A percentile compares a stretch with the other conserved stretches of the same genome.
These are phyloP conservation scores for Candida sakaeoensis DNA, from an alignment of 805 yeast genomes.

Conservation along the genomic window DNA sequence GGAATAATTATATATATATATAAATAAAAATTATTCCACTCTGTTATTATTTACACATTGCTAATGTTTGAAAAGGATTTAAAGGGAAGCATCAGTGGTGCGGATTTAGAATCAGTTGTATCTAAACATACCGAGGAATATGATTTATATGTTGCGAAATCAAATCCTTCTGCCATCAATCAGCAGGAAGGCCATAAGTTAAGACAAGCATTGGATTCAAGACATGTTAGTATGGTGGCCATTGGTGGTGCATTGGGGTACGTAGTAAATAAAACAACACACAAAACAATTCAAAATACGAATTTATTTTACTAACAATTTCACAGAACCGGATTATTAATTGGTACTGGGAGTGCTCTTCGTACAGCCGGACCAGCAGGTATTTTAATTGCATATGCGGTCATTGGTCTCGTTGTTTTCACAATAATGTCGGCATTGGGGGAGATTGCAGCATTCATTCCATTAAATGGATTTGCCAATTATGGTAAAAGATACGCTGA, in stretches of 20 bases:
- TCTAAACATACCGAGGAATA: conserved; percentile 47
- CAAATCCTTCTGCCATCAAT: conserved; percentile 35
- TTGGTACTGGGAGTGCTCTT: conserved; percentile 72
- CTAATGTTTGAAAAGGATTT: conserved; percentile 6
- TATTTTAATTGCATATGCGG: conserved; percentile 59
- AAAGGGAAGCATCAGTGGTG: conserved; percentile 9
- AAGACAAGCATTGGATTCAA: conserved; percentile 44
- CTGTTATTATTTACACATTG: neutral
- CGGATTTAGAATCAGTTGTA: conserved; percentile 28
- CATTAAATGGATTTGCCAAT: conserved; percentile 65
- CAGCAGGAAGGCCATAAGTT: conserved; percentile 44
- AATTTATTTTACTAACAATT: neutral
- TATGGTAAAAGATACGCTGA: conserved; percentile 63
- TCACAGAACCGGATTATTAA: conserved; percentile 59
- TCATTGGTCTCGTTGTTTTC: conserved; percentile 69
- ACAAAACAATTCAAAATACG: no score
- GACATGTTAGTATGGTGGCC: conserved; percentile 71
- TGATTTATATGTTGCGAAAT: conserved; percentile 42
- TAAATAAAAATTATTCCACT: neutral
- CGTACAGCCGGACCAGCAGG: conserved; percentile 69
- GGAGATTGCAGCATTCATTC: conserved; percentile 65
- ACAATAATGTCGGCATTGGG: conserved; percentile 68
- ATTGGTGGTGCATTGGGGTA: conserved; percentile 72
- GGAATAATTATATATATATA: no score
- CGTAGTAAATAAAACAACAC: no score